Base-by-base conservation (phyloP, 805 yeast species). In the Wickerhamiella parazyma region DNA sequence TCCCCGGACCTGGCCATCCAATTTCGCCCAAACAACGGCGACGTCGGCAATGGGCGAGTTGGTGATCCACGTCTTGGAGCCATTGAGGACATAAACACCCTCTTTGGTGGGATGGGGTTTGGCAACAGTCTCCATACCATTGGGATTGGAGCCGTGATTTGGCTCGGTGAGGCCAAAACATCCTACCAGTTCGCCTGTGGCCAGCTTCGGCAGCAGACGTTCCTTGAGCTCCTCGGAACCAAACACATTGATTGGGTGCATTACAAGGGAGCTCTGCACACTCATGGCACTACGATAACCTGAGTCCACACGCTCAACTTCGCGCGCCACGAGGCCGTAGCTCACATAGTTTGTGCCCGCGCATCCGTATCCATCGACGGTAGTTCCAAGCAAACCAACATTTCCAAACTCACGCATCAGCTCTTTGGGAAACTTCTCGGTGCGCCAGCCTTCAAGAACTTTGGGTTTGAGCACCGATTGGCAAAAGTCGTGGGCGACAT, bases 141-240 rank as follows among this genome's bases (percentile, higher is more conserved):
- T 71, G 35, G 76, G 78, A 51, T 73, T 75, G 19, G 77, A 72
- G 47, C 76, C 76, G 54, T 75, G 80, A 51, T 75, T 75, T 54
- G 77, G 75, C 60, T 75, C 80, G 31, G 80, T 75, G 62, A 75
- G 69, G 25, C 77, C 80, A 51, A 75, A 75, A 59, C 79, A 73
- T 33, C 80, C 80, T 12, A 66, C 54, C n/a, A 65, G 52, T 47
- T 66, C 69, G 7, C 70, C 70, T 6, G 60, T 46, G 2, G 68
- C 68, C 39, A 66, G 59, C 20, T 46, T 45, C 11, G 70, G 70
- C 44, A 66, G 48, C 41, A 59, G 61, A 20, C 66, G 54, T 38
- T 66, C 62, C 55, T 66, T 66, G 50, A 58, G 65, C 50, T 62
- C 70, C 47, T 56, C 58, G 10, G 66, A 53, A 18, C 70, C 70